Base-by-base conservation (phyloP, 306 rosid species). In the Rosa chinensis region DNA sequence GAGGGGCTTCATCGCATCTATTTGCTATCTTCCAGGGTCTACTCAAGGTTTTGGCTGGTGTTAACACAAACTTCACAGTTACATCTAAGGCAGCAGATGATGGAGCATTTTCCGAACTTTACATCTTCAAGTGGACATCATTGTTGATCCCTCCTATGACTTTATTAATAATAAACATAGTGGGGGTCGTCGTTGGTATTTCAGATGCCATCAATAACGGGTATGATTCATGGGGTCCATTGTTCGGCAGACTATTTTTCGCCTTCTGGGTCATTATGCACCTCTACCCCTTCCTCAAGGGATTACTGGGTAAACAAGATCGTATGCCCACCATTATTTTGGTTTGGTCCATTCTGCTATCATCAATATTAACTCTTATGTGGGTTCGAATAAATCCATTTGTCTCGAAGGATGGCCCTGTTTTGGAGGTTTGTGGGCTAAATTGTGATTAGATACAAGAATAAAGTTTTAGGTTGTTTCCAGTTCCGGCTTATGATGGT, bases 11-110 rank as follows among this genome's bases (percentile, higher is more conserved):
- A 8, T 91, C 99, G 0, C 99, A 95, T 84, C 92, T 95, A 20
- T 95, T 91, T 21, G 99, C 99, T 42, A 94, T 95, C 47, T 76
- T 91, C 74, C 97, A 95, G 77, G 99, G 99, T 84, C 78, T 95
- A 40, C 96, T 95, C 56, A 95, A 95, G 86, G 99, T 95, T 56
- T 86, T 95, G 83, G 99, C 91, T 45, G 98, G 99, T 77, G 97
- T 93, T 50, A 87, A 85, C 93, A 95, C 99, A 49, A 90, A 90
- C 85, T 95, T 95, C 87, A 95, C 97, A 0, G 99, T 95, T 45
- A 95, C 99, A 53, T 93, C 99, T 0, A 95, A 93, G 87, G 99
- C 91, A 35, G 99, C 98, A 0, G 97, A 95, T 25, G 99, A 95
- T 83, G 99, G 99, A 78, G 96, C 76, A 21, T 95, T 91, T 83